Base-by-base conservation (phyloP, 768 basidiomycete species). In the Lactarius hatsudake region DNA sequence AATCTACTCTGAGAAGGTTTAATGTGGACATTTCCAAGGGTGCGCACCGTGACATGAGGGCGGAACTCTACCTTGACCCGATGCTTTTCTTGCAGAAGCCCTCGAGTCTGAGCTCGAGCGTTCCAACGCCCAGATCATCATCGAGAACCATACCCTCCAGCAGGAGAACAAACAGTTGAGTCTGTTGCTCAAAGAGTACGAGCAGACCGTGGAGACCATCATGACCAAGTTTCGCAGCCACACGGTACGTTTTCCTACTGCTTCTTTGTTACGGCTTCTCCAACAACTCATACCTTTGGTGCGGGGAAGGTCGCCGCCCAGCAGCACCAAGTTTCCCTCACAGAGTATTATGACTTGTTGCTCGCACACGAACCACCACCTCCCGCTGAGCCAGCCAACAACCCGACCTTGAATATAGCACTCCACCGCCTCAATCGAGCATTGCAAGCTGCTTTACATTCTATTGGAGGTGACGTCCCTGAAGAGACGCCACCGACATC, bases 91-190 rank as follows among this genome's bases (percentile, higher is more conserved):
- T 45, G 30, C 76, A 99, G 97, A 98, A 82, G 78, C 83, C 9
- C 97, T 98, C 77, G 89, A 95, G 72, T 93, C 94, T 3, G 96
- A 96, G 75, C 79, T 98, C 3, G 97, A 99, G 77, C 86, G 93
- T 34, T 82, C 84, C 74, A 96, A 94, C 74, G 93, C 96, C 9
- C 89, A 91, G 70, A 85, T 94, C 51, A 86, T 98, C 56, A 88
- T 96, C 65, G 97, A 99, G 77, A 98, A 98, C 75, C 96, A 97
- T 73, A 84, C 88, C 0, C 80, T 99, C 1, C 80, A 92, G 59
- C 90, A 98, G 69, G 97, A 99, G 78, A 98, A 99, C 81, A 95
- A 93, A 76, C 96, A 98, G 74, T 83, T 98, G 36, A 89, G 89
- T 71, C 72, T 86, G 32, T 81, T 99, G 32, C 81, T 98, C 64